Evolutionary conservation across 306 rosid species (phyloP).

Genomic region (Alnus rubra): DNA sequence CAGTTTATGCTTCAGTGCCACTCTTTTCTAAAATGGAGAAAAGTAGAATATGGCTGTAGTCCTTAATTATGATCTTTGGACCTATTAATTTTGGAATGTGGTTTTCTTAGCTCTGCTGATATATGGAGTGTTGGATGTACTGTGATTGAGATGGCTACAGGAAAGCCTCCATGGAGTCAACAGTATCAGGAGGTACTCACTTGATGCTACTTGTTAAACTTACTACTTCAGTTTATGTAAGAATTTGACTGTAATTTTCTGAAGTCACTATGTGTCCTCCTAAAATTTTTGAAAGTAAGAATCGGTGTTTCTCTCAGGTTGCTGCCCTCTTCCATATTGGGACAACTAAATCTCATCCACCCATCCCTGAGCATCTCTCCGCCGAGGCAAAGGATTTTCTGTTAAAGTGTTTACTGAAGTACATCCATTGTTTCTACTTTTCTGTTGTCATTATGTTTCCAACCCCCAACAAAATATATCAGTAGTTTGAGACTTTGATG

Average conservation of each 20-base stretch:
- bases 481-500: neutral
- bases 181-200: conserved; percentile 82
- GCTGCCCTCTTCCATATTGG: conserved; percentile 91
- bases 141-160: conserved; percentile 96
- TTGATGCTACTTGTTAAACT: conserved; percentile 20
- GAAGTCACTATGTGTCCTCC: neutral
- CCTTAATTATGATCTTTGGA: conserved; percentile 23
- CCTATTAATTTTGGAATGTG: conserved; percentile 28
- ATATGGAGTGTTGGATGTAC: conserved; percentile 99
- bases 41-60: neutral
- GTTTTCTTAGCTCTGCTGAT: conserved; percentile 79
- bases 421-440: conserved; percentile 28
- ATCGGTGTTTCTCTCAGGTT: conserved; percentile 55
- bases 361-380: conserved; percentile 90
- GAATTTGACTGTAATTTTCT: conserved; percentile 1
- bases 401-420: conserved; percentile 83
- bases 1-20: neutral
- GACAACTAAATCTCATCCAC: conserved; percentile 91
- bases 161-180: conserved; percentile 99
- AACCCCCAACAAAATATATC: neutral
- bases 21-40: neutral
- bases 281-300: conserved; percentile 26
- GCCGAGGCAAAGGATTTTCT: conserved; percentile 84
- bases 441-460: neutral
- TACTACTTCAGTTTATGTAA: conserved; percentile 17